Percentiles rank a stretch among this genome's conserved stretches.
Conservation (phyloP, 148 eudicot species). For the Fallopia convolvulus region DNA sequence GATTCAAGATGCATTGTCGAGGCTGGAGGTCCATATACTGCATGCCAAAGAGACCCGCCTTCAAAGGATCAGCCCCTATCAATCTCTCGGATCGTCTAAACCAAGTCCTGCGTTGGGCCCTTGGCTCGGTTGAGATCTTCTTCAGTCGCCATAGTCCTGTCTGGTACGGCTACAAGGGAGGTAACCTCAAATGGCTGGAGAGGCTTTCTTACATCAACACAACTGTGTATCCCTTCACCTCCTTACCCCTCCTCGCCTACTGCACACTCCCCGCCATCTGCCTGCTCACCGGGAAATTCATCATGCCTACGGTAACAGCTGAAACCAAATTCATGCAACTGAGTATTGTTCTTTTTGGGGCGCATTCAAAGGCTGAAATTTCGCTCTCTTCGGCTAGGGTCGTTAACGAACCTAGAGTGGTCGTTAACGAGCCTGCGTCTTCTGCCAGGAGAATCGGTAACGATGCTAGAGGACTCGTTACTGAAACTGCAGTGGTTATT, state of each 20-base stretch:
- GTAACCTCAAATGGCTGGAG: conserved; percentile 91
- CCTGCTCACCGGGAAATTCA: conserved; percentile 94
- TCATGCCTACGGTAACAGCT: conserved; percentile 85
- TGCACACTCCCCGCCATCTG: conserved; percentile 93
- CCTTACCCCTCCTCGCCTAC: conserved; percentile 91
- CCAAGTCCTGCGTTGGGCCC: conserved; percentile 99
- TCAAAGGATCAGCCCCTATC: conserved; percentile 43
- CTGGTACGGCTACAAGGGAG: conserved; percentile 77
- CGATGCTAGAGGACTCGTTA: no score
- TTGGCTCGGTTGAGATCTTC: conserved; percentile 96
- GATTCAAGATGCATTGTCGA: conserved; percentile 99
- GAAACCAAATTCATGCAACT: no score
- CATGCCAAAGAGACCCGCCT: conserved; percentile 87
- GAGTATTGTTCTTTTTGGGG: no score
- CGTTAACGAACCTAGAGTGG: no score
- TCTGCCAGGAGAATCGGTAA: no score
- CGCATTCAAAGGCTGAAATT: no score
- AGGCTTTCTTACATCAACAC: conserved; percentile 90
- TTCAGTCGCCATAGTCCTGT: conserved; percentile 94
- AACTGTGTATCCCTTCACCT: conserved; percentile 90
- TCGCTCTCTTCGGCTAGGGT: no score
- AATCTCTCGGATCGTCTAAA: conserved; percentile 95
- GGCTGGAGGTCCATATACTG: conserved; percentile 99
- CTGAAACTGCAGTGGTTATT: no score
- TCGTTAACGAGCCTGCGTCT: no score